Conservation (phyloP, 768 basidiomycete species). For the Rhodotorula toruloides region DNA sequence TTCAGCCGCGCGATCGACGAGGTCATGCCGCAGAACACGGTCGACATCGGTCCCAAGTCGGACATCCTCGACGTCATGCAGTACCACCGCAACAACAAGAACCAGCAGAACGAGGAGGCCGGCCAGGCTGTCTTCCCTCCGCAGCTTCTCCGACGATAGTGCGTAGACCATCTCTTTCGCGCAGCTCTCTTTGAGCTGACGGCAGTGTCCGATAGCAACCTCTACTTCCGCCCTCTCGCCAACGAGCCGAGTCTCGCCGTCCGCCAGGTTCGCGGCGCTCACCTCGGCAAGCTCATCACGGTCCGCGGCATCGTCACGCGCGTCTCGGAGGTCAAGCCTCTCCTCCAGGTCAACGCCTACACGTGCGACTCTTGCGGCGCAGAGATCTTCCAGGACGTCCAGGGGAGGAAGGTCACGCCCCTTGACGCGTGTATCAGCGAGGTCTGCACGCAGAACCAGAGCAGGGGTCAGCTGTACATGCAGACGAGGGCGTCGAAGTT, state of each 20-base stretch:
- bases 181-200: too few relatives aligned
- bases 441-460: conserved; percentile 77
- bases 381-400: conserved; percentile 97
- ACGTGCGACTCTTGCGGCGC: conserved; percentile 91
- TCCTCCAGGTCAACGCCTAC: conserved; percentile 94
- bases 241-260: conserved; percentile 65
- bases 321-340: conserved; percentile 96
- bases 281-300: conserved; percentile 89
- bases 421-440: conserved; percentile 76
- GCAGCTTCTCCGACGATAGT: conserved; percentile 92
- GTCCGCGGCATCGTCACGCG: conserved; percentile 97
- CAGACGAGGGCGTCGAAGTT: conserved; percentile 96
- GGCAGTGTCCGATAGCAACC: conserved; percentile 60
- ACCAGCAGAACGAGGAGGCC: conserved; percentile 68
- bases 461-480: conserved; percentile 91
- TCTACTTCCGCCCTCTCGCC: conserved; percentile 80
- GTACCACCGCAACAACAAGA: conserved; percentile 84
- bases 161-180: too few relatives aligned
- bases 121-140: conserved; percentile 76
- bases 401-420: conserved; percentile 63
- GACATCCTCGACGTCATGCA: conserved; percentile 97
- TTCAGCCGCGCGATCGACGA: conserved; percentile 88
- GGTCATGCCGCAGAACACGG: conserved; percentile 76
- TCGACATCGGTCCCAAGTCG: conserved; percentile 80
- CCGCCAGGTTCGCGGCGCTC: conserved; percentile 75